phyloP scores from a whole-genome alignment of 192 early-diverging fungal species.

The Linnemannia schmuckeri region DNA sequence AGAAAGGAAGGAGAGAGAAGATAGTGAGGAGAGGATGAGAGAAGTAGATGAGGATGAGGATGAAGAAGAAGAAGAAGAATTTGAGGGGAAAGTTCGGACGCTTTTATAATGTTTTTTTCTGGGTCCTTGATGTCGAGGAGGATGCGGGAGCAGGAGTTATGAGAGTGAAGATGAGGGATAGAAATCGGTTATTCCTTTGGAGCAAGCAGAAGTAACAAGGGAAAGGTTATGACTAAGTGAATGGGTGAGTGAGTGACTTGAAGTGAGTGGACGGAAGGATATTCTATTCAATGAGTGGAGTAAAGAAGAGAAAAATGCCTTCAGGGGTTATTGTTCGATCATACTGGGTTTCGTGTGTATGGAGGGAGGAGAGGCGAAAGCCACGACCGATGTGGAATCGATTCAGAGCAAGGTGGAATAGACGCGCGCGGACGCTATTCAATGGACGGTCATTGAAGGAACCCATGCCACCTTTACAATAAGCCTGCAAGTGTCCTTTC shows the following conservation, averaged over 20 bases:
- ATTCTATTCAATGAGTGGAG: background rate
- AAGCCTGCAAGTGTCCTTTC: background rate
- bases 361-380: no score
- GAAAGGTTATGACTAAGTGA: background rate
- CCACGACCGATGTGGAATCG: background rate
- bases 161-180: background rate
- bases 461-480: background rate
- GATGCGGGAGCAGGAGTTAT: background rate
- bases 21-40: background rate
- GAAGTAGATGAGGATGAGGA: slow-evolving; percentile 20
- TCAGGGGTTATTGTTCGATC: background rate
- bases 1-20: background rate
- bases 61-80: slow-evolving; percentile 6
- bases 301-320: background rate
- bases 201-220: background rate
- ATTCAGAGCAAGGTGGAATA: background rate
- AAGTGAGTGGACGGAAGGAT: background rate
- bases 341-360: background rate
- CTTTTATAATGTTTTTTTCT: slow-evolving; percentile 29
- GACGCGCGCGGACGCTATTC: background rate
- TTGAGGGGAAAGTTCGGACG: background rate
- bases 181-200: background rate
- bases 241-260: background rate
- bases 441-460: background rate
- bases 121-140: background rate